Evolutionary conservation across 164 flowering plant genomes (phyloP), one percentile per base, ranked within the genome.

Genomic region (Berberis thunbergii): DNA sequence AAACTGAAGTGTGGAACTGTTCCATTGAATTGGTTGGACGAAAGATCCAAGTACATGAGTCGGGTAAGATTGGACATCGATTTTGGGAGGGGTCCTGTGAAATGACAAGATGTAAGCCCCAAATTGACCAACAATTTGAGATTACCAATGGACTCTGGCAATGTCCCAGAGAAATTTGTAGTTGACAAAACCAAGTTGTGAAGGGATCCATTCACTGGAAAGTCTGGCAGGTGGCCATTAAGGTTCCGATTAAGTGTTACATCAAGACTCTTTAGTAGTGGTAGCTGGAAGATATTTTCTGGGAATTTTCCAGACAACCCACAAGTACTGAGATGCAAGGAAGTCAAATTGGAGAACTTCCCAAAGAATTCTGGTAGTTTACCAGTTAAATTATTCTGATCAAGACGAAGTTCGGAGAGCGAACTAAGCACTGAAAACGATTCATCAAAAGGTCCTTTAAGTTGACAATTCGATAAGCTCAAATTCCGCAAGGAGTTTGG

Each of bases 11-110:
- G 70, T 7, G 86, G 83, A 39, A 85, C 49, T 10, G 61, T 12
- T 49, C 84, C 84, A 41, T 0, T 69, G 56, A 84, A 71, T 0
- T 9, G 41, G 67, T 86, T 86, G 6, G 1, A 7, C 1, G 86
- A 80, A 1, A 86, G 45, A 53, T 86, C 91, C 65, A 83, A n/a
- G 61, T 66, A 61, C 49, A 40, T 68, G 7, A 86, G 76, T 65
- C 65, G 5, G 60, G 1, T 52, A 45, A 83, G 78, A 1, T 62
- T 64, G 6, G 50, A 61, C 60, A 80, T 45, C 0, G 79, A 71
- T 0, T 45, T 13, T 2, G 86, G 91, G 2, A 85, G 55, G n/a
- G 48, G 0, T 49, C 85, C 91, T n/a, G 43, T 61, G 45, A 82
- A 80, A 7, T 43, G 26, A 62, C 80, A 73, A n/a, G 8, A 11